Percentiles rank a stretch among this genome's conserved stretches.
Conservation (phyloP, 352 stramenopile species). For the Phytophthora idaei region DNA sequence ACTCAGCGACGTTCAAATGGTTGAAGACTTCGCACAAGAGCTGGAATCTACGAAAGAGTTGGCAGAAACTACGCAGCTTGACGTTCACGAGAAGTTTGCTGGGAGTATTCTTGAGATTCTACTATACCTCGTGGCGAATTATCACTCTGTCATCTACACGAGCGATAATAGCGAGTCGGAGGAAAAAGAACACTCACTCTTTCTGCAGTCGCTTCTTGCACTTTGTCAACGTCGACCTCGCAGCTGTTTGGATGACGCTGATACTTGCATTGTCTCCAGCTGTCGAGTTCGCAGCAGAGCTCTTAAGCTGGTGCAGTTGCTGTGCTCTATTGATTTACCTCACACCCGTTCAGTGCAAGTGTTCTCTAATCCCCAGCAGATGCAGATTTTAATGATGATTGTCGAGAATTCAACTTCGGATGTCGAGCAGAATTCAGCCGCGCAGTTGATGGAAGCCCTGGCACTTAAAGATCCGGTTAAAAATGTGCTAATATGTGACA, state of each 20-base stretch:
- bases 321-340: conserved; percentile 38
- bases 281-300: conserved; percentile 24
- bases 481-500: conserved; percentile 10
- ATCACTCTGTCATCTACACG: conserved; percentile 22
- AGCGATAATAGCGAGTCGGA: conserved; percentile 14
- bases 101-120: conserved; percentile 18
- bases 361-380: conserved; percentile 25
- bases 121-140: conserved; percentile 23
- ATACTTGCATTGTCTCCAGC: conserved; percentile 20
- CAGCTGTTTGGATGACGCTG: too few relatives aligned
- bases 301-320: conserved; percentile 31
- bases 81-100: conserved; percentile 12
- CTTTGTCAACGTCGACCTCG: conserved; percentile 16
- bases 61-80: background rate
- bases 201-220: conserved; percentile 23
- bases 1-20: conserved; percentile 2
- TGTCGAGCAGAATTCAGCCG: conserved; percentile 30
- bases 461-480: conserved; percentile 26
- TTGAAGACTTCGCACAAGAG: background rate
- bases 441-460: conserved; percentile 31
- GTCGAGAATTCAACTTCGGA: conserved; percentile 29
- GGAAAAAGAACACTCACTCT: conserved; percentile 12
- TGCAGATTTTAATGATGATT: conserved; percentile 36
- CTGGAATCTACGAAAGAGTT: background rate
- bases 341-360: conserved; percentile 26